Base-by-base conservation (phyloP, 2,329 filamentous ascomycete genomes). In the Epichloe sibirici region DNA sequence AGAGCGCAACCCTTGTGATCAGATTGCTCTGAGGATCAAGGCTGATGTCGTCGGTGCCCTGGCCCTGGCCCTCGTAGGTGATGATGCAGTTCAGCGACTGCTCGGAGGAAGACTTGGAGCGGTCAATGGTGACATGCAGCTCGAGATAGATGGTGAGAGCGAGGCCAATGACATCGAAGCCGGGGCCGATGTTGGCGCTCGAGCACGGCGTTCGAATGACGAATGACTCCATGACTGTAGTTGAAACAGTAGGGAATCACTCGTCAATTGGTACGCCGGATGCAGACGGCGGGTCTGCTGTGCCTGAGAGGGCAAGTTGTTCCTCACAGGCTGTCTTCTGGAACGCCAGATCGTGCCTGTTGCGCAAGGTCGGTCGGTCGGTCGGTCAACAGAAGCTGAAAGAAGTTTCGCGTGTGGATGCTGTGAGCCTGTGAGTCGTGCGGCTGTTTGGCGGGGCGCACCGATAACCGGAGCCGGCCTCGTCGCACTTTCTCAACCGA, bases 161-260 rank as follows among this genome's bases (percentile, higher is more conserved):
- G 56, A 98, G 84, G 60, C 93, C 89, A 67, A 97, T 95, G 62
- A 96, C 91, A 75, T 98, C 91, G 76, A 97, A 98, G 54, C 91
- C 91, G 48, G 91, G 91, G 60, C 89, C 91, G 66, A 97, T 96
- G 75, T 97, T 97, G 72, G 91, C 91, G 56, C 90, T 96, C 55
- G 91, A 97, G 74, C 88, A 94, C 58, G 91, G 91, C 56, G 89
- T 88, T 71, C 79, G 82, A 75, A 90, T 87, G 60, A 78, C 73
- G 69, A 86, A 85, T 51, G 79, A 81, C 64, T 82, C 77, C 72
- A 76, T 76, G 61, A 55, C 59, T 62, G 63, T 58, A 55, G 56
- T 58, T 61, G 55, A 61, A 58, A 58, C 58, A 60, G 58, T 53
- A 57, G 56, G 56, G 56, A 57, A 53, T 53, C 51, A 54, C 51